Percentiles rank a stretch among this genome's conserved stretches.
Evolutionary conservation across 192 early-diverging fungal genomes (phyloP).

Genomic region (Tieghemiomyces parasiticus): DNA sequence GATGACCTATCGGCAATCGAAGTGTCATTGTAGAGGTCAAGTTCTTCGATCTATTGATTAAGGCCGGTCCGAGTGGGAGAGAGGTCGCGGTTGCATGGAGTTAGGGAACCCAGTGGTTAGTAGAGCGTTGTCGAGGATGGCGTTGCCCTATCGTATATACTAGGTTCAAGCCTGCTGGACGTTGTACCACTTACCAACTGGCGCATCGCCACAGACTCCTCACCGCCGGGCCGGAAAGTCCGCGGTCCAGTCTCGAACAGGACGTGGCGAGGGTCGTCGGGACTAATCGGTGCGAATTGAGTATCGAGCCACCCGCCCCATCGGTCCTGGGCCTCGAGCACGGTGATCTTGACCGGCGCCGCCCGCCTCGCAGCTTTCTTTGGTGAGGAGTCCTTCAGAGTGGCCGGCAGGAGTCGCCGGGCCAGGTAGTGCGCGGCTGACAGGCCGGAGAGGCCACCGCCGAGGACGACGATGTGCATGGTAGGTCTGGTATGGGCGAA

Average conservation of each 20-base stretch:
- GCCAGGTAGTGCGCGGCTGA: slow-evolving; percentile 68
- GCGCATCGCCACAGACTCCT: slow-evolving; percentile 52
- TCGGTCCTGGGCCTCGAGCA: slow-evolving; percentile 54
- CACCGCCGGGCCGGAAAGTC: slow-evolving; percentile 56
- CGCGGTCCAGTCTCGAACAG: slow-evolving; percentile 72
- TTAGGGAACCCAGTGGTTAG: neutral
- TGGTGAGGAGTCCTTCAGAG: neutral
- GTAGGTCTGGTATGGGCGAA: too few species aligned
- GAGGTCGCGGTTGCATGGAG: neutral
- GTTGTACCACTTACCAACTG: slow-evolving; percentile 42
- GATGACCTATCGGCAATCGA: slow-evolving; percentile 43
- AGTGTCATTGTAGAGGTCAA: slow-evolving; percentile 42
- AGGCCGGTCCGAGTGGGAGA: neutral
- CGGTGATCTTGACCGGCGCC: slow-evolving; percentile 33
- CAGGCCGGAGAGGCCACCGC: slow-evolving; percentile 85
- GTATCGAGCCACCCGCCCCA: slow-evolving; percentile 82
- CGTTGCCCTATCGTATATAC: neutral
- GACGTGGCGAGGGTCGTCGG: slow-evolving; percentile 17
- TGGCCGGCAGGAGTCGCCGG: slow-evolving; percentile 22
- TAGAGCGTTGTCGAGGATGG: neutral
- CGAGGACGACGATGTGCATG: slow-evolving; percentile 55
- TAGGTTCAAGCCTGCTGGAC: neutral
- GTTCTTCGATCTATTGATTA: slow-evolving; percentile 32
- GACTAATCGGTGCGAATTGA: slow-evolving; percentile 20
- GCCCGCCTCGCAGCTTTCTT: slow-evolving; percentile 10